Conservation (phyloP, 1,284 basidiomycete genomes). For the Tranzscheliella williamsii region DNA sequence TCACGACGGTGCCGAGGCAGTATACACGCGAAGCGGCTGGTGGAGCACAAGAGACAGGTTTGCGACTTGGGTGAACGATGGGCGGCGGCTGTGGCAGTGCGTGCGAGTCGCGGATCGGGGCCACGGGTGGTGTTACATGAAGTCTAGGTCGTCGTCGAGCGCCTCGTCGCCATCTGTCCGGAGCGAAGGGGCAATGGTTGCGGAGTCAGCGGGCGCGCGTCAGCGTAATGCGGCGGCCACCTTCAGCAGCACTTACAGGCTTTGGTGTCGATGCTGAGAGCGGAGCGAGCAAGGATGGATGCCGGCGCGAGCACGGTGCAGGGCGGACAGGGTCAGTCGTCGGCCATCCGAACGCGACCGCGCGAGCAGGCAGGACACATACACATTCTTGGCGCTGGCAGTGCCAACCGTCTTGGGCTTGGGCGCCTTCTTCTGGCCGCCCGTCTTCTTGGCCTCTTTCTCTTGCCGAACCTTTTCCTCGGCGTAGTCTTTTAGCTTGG, state of each 20-base stretch:
- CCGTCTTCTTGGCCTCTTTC: conserved; percentile 52
- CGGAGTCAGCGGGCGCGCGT: neutral
- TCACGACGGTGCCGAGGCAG: too few species aligned
- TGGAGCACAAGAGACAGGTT: too few species aligned
- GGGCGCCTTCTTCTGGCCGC: conserved; percentile 37
- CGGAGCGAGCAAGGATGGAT: neutral
- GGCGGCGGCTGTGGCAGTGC: too few species aligned
- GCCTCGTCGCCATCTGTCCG: conserved; percentile 57
- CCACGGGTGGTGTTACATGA: conserved; percentile 48
- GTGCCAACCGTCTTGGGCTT: conserved; percentile 58
- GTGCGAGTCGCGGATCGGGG: too few species aligned
- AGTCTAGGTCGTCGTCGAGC: conserved; percentile 58
- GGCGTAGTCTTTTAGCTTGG: conserved; percentile 50
- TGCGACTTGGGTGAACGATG: too few species aligned
- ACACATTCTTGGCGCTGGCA: conserved; percentile 51
- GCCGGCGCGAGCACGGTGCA: neutral
- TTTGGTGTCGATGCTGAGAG: conserved; percentile 50
- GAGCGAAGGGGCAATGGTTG: neutral
- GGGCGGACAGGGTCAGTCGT: neutral
- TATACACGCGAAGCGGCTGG: too few species aligned
- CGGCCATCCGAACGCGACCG: too few species aligned
- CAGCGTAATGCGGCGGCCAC: neutral
- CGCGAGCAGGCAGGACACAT: conserved; percentile 1
- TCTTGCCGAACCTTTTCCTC: conserved; percentile 55
- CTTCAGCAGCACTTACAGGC: conserved; percentile 31